These are phyloP conservation scores for Colletotrichum trifolii DNA, from an alignment of 2,329 filamentous ascomycete species.

Conservation along the genomic window DNA sequence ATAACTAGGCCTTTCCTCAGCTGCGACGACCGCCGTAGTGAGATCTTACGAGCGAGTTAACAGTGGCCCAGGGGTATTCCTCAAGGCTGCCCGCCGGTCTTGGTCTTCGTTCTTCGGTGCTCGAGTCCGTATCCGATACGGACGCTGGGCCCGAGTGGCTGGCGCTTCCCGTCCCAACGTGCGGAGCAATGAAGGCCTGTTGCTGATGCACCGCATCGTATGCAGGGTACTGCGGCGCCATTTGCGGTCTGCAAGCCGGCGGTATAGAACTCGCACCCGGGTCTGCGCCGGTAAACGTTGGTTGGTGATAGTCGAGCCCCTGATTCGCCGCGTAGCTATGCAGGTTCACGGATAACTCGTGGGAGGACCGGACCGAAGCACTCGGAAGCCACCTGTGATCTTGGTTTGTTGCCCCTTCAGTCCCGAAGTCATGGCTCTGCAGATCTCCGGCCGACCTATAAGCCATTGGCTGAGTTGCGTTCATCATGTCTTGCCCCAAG, in stretches of 20 bases:
- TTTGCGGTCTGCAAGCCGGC: slow-evolving; percentile 5
- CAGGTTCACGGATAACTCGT: slow-evolving; percentile 3
- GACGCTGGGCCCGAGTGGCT: slow-evolving; percentile 4
- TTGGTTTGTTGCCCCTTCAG: background rate
- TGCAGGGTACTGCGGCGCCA: background rate
- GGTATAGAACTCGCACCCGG: background rate
- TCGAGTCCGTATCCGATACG: slow-evolving; percentile 12
- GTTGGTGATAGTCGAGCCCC: slow-evolving; percentile 10
- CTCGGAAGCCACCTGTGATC: slow-evolving; percentile 1
- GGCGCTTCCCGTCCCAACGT: background rate
- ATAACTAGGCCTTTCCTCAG: background rate
- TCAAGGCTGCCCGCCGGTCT: background rate
- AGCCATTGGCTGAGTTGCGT: background rate
- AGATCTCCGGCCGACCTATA: slow-evolving; percentile 1
- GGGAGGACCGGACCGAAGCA: background rate
- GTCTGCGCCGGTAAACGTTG: slow-evolving; percentile 3
- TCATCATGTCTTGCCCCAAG: background rate
- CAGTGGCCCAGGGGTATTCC: slow-evolving; percentile 2
- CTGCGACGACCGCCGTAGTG: slow-evolving; percentile 2
- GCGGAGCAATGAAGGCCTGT: slow-evolving; percentile 3
- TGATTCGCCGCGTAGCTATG: slow-evolving; percentile 15
- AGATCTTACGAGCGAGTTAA: background rate
- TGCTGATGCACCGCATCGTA: slow-evolving; percentile 20
- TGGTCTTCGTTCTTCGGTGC: slow-evolving; percentile 12
- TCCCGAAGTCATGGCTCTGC: background rate